Percentiles rank a stretch among this genome's conserved stretches.
Evolutionary conservation across 2,329 filamentous ascomycete species (phyloP).

Genomic region (Cladophialophora bantiana): DNA sequence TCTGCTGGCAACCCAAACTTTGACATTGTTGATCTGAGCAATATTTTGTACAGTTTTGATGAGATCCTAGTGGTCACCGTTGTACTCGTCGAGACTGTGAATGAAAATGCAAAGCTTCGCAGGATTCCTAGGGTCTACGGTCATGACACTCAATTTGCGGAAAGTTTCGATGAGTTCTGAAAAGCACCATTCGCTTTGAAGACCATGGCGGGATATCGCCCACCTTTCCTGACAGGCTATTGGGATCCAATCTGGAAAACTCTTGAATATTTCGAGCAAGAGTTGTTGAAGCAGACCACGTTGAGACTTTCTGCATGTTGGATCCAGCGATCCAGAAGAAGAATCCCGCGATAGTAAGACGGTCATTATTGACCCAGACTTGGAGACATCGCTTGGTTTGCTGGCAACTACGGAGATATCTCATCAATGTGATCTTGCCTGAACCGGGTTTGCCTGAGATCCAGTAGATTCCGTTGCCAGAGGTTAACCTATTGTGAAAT

Average conservation of each 20-base stretch:
- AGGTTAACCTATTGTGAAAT: constrained; percentile 5
- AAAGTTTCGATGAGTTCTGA: constrained; percentile 3
- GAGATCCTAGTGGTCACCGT: constrained; percentile 8
- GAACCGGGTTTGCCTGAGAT: constrained; percentile 10
- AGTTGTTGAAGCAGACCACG: constrained; percentile 6
- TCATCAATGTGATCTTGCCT: constrained; percentile 13
- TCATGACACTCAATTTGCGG: neutral
- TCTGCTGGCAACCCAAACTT: constrained; percentile 11
- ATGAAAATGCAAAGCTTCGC: constrained; percentile 8
- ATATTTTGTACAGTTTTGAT: neutral
- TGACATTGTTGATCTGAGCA: constrained; percentile 4
- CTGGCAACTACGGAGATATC: neutral
- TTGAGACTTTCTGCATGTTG: constrained; percentile 16
- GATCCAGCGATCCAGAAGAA: constrained; percentile 10
- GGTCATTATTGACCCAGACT: constrained; percentile 6
- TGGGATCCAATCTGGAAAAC: constrained; percentile 3
- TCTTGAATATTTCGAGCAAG: constrained; percentile 3
- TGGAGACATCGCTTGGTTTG: neutral
- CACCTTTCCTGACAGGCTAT: neutral
- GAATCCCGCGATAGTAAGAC: constrained; percentile 7
- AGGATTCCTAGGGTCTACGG: neutral
- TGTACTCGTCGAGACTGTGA: constrained; percentile 10
- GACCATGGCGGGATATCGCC: neutral
- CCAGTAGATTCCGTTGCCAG: constrained; percentile 14
- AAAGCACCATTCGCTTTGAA: constrained; percentile 1